Percentiles rank a stretch among this genome's conserved stretches.
phyloP scores from a whole-genome alignment of 1,139 yeast genomes.

The Wickerhamomyces sp. region DNA sequence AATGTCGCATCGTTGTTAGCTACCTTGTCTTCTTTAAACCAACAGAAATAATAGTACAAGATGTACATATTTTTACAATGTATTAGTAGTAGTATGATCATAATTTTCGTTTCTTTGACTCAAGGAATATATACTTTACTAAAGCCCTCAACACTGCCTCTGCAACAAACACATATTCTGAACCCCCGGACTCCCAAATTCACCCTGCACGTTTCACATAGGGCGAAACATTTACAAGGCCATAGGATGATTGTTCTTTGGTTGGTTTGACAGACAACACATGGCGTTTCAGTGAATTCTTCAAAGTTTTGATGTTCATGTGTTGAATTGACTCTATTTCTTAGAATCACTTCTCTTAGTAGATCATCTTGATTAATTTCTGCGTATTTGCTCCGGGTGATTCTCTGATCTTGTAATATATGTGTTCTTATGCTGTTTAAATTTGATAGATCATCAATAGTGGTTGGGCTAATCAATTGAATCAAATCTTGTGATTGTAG shows the following conservation, averaged over 20 bases:
- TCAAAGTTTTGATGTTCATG: too few species aligned
- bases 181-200: constrained; percentile 73
- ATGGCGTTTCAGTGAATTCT: constrained; percentile 29
- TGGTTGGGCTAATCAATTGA: constrained; percentile 15
- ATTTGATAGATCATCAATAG: constrained; percentile 21
- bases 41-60: constrained; percentile 2
- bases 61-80: neutral
- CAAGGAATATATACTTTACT: constrained; percentile 51
- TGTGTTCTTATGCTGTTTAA: constrained; percentile 22
- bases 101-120: neutral
- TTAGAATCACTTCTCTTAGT: constrained; percentile 25
- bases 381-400: constrained; percentile 32
- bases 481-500: constrained; percentile 18
- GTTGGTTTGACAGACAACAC: constrained; percentile 80
- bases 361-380: constrained; percentile 25
- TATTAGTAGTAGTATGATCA: neutral
- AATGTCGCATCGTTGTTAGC: constrained; percentile 33
- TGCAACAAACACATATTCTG: constrained; percentile 82
- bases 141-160: constrained; percentile 62
- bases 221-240: constrained; percentile 91
- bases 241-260: constrained; percentile 77
- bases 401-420: constrained; percentile 18
- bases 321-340: too few species aligned
- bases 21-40: constrained; percentile 28
- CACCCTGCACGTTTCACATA: constrained; percentile 79